Percentiles rank a stretch among this genome's conserved stretches.
Evolutionary conservation across 495 filamentous ascomycete genomes (phyloP).

Genomic region (Xylaria telfairii): DNA sequence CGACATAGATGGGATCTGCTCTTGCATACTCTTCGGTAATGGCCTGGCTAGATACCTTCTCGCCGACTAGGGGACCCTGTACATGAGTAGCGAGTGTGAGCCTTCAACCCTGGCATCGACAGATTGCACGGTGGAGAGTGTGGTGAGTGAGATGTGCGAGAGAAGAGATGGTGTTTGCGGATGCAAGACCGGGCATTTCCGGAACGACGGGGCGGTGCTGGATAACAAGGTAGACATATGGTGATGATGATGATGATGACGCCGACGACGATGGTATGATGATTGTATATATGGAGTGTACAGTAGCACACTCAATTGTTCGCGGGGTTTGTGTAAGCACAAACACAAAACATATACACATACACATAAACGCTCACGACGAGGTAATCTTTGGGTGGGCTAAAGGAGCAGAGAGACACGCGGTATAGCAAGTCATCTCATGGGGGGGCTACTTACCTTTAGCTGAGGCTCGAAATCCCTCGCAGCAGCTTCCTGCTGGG

Average conservation of each 20-base stretch:
- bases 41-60: conserved; percentile 74
- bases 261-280: not conserved
- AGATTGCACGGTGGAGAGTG: not conserved
- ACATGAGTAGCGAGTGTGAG: conserved; percentile 13
- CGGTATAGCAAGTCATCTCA: conserved; percentile 20
- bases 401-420: not conserved
- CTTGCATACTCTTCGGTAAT: conserved; percentile 90
- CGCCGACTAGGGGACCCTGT: conserved; percentile 83
- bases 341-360: conserved; percentile 12
- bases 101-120: conserved; percentile 17
- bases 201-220: not conserved
- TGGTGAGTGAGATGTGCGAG: not conserved
- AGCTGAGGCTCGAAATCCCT: conserved; percentile 70
- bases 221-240: not conserved
- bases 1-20: conserved; percentile 82
- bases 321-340: not conserved
- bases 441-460: conserved; percentile 55
- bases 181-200: not conserved
- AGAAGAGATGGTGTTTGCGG: not conserved
- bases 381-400: not conserved
- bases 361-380: not conserved
- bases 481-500: conserved; percentile 62
- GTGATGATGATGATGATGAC: not conserved
- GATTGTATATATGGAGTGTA: not conserved
- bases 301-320: not conserved